Conservation (phyloP, 1,284 basidiomycete species). For the Leucocoprinus gongylophorus region DNA sequence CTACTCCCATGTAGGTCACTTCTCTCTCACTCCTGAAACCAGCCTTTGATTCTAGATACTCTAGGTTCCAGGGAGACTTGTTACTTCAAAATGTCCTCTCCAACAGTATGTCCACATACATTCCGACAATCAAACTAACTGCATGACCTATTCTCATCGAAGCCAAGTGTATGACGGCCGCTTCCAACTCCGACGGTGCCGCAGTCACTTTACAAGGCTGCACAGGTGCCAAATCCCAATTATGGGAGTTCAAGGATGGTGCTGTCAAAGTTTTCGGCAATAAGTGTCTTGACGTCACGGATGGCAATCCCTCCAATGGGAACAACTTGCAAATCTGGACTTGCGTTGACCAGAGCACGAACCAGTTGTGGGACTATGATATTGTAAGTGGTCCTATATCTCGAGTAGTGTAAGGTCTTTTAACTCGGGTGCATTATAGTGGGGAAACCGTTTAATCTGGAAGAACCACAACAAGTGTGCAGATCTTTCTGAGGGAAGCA, state of each 20-base stretch:
- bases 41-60: background rate
- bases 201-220: slow-evolving; percentile 39
- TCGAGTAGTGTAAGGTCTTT: slow-evolving; percentile 1
- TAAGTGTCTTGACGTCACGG: slow-evolving; percentile 42
- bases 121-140: background rate
- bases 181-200: slow-evolving; percentile 40
- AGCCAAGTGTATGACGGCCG: slow-evolving; percentile 44
- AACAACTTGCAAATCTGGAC: slow-evolving; percentile 43
- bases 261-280: slow-evolving; percentile 36
- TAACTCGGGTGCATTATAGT: slow-evolving; percentile 16
- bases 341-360: slow-evolving; percentile 29
- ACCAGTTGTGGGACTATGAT: slow-evolving; percentile 41
- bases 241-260: slow-evolving; percentile 41
- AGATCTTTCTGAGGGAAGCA: slow-evolving; percentile 37
- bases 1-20: slow-evolving; percentile 22
- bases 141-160: background rate
- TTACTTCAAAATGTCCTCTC: slow-evolving; percentile 37
- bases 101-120: slow-evolving; percentile 22
- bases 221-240: slow-evolving; percentile 34
- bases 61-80: slow-evolving; percentile 32
- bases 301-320: slow-evolving; percentile 35
- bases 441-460: slow-evolving; percentile 39
- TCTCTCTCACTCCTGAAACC: background rate
- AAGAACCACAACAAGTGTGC: slow-evolving; percentile 41
- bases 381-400: slow-evolving; percentile 11